Conservation (phyloP, 2,329 filamentous ascomycete genomes). For the Trichophyton verrucosum region DNA sequence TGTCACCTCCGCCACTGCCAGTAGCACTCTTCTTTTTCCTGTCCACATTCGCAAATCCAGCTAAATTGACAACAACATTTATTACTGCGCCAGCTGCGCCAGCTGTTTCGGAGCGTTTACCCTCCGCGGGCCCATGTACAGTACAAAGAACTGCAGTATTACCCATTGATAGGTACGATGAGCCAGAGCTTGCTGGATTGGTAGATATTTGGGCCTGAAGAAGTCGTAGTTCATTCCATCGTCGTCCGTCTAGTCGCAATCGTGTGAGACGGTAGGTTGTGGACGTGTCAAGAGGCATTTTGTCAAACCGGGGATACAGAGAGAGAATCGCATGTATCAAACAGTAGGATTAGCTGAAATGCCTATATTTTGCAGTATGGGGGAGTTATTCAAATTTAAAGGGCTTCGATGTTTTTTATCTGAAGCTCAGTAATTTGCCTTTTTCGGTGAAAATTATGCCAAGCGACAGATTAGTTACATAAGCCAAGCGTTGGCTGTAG, state of each 20-base stretch:
- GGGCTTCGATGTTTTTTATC: neutral
- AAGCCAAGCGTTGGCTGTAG: neutral
- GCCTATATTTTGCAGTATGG: neutral
- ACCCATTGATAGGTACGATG: constrained; percentile 88
- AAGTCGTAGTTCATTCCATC: constrained; percentile 93
- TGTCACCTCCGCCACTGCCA: constrained; percentile 51
- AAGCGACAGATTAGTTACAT: neutral
- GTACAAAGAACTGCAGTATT: constrained; percentile 96
- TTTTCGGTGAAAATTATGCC: neutral
- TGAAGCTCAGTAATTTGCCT: constrained; percentile 4
- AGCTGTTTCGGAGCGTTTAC: constrained; percentile 38
- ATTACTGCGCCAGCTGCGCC: constrained; percentile 51
- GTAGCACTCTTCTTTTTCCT: constrained; percentile 49
- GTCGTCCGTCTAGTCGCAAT: constrained; percentile 66
- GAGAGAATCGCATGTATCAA: neutral
- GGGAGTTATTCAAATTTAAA: neutral
- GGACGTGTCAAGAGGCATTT: constrained; percentile 89
- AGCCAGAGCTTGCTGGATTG: constrained; percentile 84
- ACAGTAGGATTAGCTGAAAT: neutral
- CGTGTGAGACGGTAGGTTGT: constrained; percentile 81
- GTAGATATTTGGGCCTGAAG: constrained; percentile 82
- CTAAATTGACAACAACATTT: constrained; percentile 69
- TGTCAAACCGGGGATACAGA: constrained; percentile 8
- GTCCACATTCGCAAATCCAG: constrained; percentile 79
- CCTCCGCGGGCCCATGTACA: constrained; percentile 72